These are phyloP conservation scores for Glomus cerebriforme DNA, from an alignment of 192 early-diverging fungal genomes.

Conservation along the genomic window DNA sequence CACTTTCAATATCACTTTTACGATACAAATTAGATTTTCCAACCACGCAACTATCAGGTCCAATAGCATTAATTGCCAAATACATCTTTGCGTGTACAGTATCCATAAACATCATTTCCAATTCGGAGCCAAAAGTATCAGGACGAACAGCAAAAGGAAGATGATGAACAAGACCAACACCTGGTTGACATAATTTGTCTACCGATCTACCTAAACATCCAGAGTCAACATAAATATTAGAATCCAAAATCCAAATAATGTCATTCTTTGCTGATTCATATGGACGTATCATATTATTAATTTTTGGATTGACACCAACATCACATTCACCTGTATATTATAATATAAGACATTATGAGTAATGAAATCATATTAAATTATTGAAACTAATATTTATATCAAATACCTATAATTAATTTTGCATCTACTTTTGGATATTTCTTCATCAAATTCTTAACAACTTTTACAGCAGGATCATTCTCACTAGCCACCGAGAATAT, in stretches of 20 bases:
- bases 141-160: conserved; percentile 79
- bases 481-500: conserved; percentile 84
- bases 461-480: conserved; percentile 78
- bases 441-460: conserved; percentile 70
- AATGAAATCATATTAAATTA: background rate
- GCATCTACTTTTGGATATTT: conserved; percentile 76
- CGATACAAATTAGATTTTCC: conserved; percentile 96
- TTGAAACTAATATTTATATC: background rate
- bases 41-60: conserved; percentile 84
- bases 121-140: conserved; percentile 71
- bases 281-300: conserved; percentile 89
- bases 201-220: conserved; percentile 82
- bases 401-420: conserved; percentile 68
- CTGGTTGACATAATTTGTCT: conserved; percentile 66
- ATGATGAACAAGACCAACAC: conserved; percentile 95
- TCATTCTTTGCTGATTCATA: conserved; percentile 80
- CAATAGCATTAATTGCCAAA: conserved; percentile 86
- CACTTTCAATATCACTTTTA: conserved; percentile 73
- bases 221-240: conserved; percentile 81
- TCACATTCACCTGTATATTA: conserved; percentile 56
- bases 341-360: background rate
- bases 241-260: conserved; percentile 95
- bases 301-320: conserved; percentile 94
- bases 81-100: conserved; percentile 97
- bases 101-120: conserved; percentile 87